Percentiles rank a stretch among this genome's conserved stretches.
Evolutionary conservation across 1,139 yeast species (phyloP).

Genomic region (Lodderomyces margitis): DNA sequence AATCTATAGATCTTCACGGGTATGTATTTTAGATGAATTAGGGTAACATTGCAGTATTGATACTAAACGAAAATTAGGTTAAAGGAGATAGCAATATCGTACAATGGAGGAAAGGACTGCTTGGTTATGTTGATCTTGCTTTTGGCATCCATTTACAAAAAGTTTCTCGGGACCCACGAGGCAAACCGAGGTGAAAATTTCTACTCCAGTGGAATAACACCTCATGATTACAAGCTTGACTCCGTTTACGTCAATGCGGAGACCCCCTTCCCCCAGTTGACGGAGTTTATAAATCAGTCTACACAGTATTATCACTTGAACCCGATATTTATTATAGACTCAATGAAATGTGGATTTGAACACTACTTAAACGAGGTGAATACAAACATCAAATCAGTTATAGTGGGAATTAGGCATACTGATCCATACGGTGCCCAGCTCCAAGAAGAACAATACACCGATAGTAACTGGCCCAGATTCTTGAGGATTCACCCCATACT

Average conservation of each 20-base stretch:
- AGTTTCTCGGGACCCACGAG: conserved; percentile 13
- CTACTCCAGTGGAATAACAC: conserved; percentile 17
- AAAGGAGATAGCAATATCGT: conserved; percentile 67
- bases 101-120: conserved; percentile 92
- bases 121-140: conserved; percentile 73
- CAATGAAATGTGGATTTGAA: conserved; percentile 65
- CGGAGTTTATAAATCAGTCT: conserved; percentile 43
- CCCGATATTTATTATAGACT: conserved; percentile 43
- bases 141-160: conserved; percentile 54
- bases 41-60: too few species aligned
- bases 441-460: conserved; percentile 61
- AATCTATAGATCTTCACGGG: conserved; percentile 34
- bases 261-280: conserved; percentile 60
- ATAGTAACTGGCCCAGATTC: conserved; percentile 86
- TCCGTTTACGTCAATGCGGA: conserved; percentile 73
- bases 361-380: conserved; percentile 47
- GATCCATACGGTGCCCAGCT: conserved; percentile 72
- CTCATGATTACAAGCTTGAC: conserved; percentile 39
- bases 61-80: conserved; percentile 28
- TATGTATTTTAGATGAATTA: conserved; percentile 19
- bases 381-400: conserved; percentile 55
- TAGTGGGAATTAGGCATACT: conserved; percentile 78
- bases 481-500: conserved; percentile 77
- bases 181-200: conserved; percentile 11
- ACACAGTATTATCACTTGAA: conserved; percentile 45